These are phyloP conservation scores for Crithidia fasciculata DNA, from an alignment of 208 protist species.

Conservation along the genomic window DNA sequence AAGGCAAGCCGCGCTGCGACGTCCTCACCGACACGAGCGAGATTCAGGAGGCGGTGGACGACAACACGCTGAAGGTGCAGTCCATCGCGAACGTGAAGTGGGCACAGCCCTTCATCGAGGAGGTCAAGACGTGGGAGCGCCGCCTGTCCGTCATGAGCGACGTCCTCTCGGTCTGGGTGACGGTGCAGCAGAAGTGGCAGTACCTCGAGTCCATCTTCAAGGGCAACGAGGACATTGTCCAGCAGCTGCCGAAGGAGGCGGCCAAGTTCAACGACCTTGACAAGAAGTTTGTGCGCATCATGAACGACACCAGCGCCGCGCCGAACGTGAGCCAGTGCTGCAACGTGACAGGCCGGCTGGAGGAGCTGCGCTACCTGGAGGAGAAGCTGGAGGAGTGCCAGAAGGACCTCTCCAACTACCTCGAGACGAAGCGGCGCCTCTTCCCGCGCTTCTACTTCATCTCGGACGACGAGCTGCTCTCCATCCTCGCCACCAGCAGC, in stretches of 20 bases:
- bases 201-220: conserved; percentile 99
- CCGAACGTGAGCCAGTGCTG: conserved; percentile 95
- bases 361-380: conserved; percentile 92
- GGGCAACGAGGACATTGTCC: conserved; percentile 98
- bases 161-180: conserved; percentile 97
- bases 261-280: conserved; percentile 98
- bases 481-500: conserved; percentile 96
- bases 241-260: conserved; percentile 98
- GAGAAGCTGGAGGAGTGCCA: conserved; percentile 98
- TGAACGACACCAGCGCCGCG: conserved; percentile 93
- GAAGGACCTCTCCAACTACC: conserved; percentile 98
- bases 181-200: conserved; percentile 99
- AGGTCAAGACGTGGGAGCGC: conserved; percentile 97
- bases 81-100: conserved; percentile 97
- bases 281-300: conserved; percentile 97
- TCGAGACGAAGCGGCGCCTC: conserved; percentile 97
- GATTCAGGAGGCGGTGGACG: conserved; percentile 97
- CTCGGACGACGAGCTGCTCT: conserved; percentile 99
- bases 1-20: conserved; percentile 84
- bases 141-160: conserved; percentile 96
- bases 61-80: conserved; percentile 98
- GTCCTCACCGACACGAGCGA: conserved; percentile 96
- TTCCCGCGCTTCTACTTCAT: conserved; percentile 99
- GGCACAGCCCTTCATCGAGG: conserved; percentile 95
- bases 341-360: conserved; percentile 91